phyloP scores from a whole-genome alignment of 1,284 basidiomycete species.

The Puccinia hordei region DNA sequence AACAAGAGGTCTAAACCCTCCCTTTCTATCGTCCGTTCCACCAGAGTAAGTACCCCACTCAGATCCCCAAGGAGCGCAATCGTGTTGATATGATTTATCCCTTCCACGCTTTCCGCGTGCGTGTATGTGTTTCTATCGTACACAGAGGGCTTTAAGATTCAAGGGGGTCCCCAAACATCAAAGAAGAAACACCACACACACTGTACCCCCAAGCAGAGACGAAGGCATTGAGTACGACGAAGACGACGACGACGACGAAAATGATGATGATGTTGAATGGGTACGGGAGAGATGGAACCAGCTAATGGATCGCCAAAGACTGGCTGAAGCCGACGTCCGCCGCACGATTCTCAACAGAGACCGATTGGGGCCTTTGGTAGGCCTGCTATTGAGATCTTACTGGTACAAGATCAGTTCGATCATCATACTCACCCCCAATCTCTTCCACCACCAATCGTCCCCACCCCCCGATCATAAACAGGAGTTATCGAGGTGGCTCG shows the following conservation, averaged over 20 bases:
- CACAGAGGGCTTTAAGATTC: slow-evolving; percentile 28
- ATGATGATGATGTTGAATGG: slow-evolving; percentile 28
- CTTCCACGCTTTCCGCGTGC: neutral
- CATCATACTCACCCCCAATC: neutral
- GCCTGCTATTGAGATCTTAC: neutral
- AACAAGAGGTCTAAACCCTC: neutral
- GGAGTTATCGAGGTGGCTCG: slow-evolving; percentile 38
- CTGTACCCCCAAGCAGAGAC: slow-evolving; percentile 22
- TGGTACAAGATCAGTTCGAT: neutral
- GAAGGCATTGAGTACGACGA: neutral
- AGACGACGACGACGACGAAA: neutral
- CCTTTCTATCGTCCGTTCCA: neutral
- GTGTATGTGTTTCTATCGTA: neutral
- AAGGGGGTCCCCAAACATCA: neutral
- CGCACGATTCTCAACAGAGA: slow-evolving; percentile 28
- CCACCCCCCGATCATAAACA: neutral
- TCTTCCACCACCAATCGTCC: neutral
- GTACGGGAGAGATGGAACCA: slow-evolving; percentile 29
- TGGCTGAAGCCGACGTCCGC: slow-evolving; percentile 26
- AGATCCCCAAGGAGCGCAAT: neutral
- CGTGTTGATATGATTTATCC: neutral
- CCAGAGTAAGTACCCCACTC: slow-evolving; percentile 20
- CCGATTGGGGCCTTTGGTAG: slow-evolving; percentile 27
- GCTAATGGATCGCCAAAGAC: slow-evolving; percentile 35
- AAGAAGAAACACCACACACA: slow-evolving; percentile 12